A percentile compares a stretch with the other conserved stretches of the same genome.
These are phyloP conservation scores for Talinum fruticosum DNA, from an alignment of 148 eudicot genomes.

Conservation along the genomic window DNA sequence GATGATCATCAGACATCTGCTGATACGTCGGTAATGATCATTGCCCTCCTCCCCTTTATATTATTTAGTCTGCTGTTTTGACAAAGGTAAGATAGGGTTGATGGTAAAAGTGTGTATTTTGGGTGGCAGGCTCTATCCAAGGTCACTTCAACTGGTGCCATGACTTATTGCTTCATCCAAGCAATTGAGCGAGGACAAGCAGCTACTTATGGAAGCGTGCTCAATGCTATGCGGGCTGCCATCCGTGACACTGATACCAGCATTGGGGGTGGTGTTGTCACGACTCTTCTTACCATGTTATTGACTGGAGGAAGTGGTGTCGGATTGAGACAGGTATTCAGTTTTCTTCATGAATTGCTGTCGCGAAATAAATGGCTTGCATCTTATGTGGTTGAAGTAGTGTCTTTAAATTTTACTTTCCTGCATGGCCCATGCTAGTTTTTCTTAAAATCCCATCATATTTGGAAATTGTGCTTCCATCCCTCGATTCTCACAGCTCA, in stretches of 20 bases:
- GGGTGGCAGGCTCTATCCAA: slow-evolving; percentile 73
- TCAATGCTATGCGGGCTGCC: slow-evolving; percentile 73
- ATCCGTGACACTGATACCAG: slow-evolving; percentile 43
- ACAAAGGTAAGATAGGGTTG: not conserved
- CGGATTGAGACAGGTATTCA: slow-evolving; percentile 73
- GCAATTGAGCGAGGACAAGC: slow-evolving; percentile 87
- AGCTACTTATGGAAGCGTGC: slow-evolving; percentile 73
- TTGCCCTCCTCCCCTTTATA: not conserved
- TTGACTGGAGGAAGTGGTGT: slow-evolving; percentile 67
- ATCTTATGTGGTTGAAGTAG: not conserved
- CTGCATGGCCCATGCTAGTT: not conserved
- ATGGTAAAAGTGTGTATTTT: slow-evolving; percentile 7
- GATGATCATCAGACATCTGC: slow-evolving; percentile 96
- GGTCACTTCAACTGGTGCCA: slow-evolving; percentile 93
- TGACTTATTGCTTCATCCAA: slow-evolving; percentile 96
- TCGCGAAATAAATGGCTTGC: not conserved
- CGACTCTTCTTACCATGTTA: slow-evolving; percentile 73
- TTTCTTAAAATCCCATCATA: not conserved
- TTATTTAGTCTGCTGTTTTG: not conserved
- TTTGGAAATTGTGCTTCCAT: not conserved
- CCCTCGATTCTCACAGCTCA: not conserved
- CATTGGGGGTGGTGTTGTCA: slow-evolving; percentile 58
- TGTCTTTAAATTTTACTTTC: not conserved
- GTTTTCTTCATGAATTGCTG: not conserved
- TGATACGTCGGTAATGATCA: slow-evolving; percentile 67